Percentiles rank a stretch among this genome's conserved stretches.
Evolutionary conservation across 2,329 filamentous ascomycete genomes (phyloP).

Genomic region (Allantophomopsis lycopodina): DNA sequence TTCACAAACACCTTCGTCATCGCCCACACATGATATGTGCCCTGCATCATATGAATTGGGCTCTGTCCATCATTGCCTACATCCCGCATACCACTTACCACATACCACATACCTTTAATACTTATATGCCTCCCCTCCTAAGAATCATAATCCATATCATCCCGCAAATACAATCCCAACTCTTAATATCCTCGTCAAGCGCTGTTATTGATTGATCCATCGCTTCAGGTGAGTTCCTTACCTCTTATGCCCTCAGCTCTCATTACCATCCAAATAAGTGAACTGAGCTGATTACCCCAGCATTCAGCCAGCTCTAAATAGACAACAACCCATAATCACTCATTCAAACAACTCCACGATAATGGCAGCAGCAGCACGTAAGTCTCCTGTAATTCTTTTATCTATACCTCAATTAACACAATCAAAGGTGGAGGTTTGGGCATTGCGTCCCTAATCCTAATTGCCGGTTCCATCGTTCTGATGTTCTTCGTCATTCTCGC

Average conservation of each 20-base stretch:
- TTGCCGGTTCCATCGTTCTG: conserved; percentile 46
- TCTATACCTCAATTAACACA: background rate
- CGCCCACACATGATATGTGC: no score
- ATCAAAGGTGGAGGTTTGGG: conserved; percentile 37
- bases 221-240: no score
- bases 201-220: no score
- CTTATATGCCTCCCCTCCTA: no score
- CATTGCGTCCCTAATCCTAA: conserved; percentile 43
- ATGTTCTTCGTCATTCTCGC: conserved; percentile 54
- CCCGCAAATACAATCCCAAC: background rate
- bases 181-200: no score
- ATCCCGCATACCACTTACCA: no score
- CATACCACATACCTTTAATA: no score
- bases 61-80: no score
- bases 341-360: background rate
- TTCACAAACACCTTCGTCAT: no score
- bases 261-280: background rate
- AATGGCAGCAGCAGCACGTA: background rate
- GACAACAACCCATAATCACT: background rate
- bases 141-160: background rate
- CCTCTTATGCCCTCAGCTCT: background rate
- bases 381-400: background rate
- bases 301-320: background rate
- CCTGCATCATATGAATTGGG: no score
- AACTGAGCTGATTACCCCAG: background rate